Evolutionary conservation across 2,329 filamentous ascomycete species (phyloP).

Genomic region (Biscogniauxia mediterranea): DNA sequence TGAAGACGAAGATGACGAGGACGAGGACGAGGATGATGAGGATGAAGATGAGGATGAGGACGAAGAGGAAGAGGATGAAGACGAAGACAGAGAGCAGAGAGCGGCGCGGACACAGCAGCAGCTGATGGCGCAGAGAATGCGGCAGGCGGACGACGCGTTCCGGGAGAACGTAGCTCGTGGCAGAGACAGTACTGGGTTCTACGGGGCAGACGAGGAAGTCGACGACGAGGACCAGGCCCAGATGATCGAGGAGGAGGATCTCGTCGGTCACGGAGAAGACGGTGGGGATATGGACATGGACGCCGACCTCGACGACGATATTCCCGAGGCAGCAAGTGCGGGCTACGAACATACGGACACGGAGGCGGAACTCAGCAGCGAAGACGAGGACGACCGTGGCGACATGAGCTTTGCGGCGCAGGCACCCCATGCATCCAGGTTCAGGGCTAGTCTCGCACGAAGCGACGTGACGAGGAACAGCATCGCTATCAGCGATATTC

Average conservation of each 20-base stretch:
- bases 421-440: slow-evolving; percentile 32
- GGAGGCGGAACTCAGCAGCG: slow-evolving; percentile 59
- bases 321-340: slow-evolving; percentile 62
- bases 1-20: slow-evolving; percentile 40
- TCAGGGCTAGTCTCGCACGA: slow-evolving; percentile 38
- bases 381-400: slow-evolving; percentile 33
- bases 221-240: slow-evolving; percentile 57
- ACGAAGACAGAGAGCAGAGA: slow-evolving; percentile 34
- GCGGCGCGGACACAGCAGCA: slow-evolving; percentile 42
- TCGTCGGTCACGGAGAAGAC: slow-evolving; percentile 39
- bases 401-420: slow-evolving; percentile 39
- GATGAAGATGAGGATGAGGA: slow-evolving; percentile 35
- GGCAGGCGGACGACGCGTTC: slow-evolving; percentile 60
- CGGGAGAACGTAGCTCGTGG: slow-evolving; percentile 56
- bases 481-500: slow-evolving; percentile 55
- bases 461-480: slow-evolving; percentile 47
- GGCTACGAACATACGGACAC: slow-evolving; percentile 79
- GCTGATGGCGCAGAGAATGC: slow-evolving; percentile 50
- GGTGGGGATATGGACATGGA: slow-evolving; percentile 55
- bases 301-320: slow-evolving; percentile 68
- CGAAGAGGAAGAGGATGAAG: slow-evolving; percentile 39
- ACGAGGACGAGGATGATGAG: slow-evolving; percentile 38
- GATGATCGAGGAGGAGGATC: slow-evolving; percentile 63
- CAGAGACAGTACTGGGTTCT: slow-evolving; percentile 47
- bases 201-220: slow-evolving; percentile 52